Conservation (phyloP, 805 yeast species). For the Saccharomycopsis amapae region DNA sequence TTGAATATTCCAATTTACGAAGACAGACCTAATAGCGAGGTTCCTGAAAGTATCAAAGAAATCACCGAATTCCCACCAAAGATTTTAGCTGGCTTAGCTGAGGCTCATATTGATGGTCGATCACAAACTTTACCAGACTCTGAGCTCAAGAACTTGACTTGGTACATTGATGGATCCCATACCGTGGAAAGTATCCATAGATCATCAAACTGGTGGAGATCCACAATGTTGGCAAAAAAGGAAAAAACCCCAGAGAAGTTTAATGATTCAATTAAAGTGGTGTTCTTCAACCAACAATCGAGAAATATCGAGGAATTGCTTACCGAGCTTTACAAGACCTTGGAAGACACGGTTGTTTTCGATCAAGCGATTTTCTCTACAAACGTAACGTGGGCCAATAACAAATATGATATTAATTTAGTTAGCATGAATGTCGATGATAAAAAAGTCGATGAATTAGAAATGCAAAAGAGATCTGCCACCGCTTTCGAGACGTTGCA, state of each 20-base stretch:
- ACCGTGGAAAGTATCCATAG: constrained; percentile 80
- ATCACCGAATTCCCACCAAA: constrained; percentile 36
- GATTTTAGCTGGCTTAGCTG: constrained; percentile 52
- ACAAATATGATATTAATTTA: constrained; percentile 72
- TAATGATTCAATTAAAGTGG: constrained; percentile 32
- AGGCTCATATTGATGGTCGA: constrained; percentile 90
- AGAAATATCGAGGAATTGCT: constrained; percentile 72
- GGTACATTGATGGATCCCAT: constrained; percentile 95
- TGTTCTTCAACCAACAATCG: constrained; percentile 91
- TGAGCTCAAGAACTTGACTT: constrained; percentile 42
- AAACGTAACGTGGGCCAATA: constrained; percentile 84
- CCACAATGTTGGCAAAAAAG: constrained; percentile 25
- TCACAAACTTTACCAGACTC: constrained; percentile 61
- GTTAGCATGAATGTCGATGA: constrained; percentile 79
- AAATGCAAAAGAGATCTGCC: constrained; percentile 71
- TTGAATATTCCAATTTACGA: constrained; percentile 36
- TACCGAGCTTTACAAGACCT: constrained; percentile 41
- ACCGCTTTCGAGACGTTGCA: constrained; percentile 59
- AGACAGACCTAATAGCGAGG: constrained; percentile 17
- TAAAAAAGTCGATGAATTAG: constrained; percentile 69
- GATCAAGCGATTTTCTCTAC: constrained; percentile 83
- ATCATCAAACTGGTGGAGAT: constrained; percentile 71
- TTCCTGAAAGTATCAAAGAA: constrained; percentile 21
- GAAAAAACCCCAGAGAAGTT: constrained; percentile 17
- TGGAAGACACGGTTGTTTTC: constrained; percentile 39